Evolutionary conservation across 805 yeast species (phyloP), one percentile per base, ranked within the genome.

Genomic region (Lipomyces yamadae): DNA sequence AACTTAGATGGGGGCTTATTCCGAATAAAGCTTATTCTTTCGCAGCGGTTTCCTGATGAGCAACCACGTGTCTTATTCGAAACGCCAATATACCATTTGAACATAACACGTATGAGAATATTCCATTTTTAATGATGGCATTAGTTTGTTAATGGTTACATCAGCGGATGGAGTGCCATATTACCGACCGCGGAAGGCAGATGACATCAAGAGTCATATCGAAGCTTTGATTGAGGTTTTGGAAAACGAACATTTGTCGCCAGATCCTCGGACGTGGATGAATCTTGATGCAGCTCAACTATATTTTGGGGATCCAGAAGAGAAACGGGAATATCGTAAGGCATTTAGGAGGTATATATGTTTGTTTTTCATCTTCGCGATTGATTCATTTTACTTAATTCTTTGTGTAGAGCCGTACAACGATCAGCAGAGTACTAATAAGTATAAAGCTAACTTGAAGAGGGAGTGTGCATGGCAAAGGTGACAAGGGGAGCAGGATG

Each of bases 201-300:
- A 64, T 24, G 61, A 64, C 24, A 58, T 60, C 11, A 37, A 29
- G 55, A 56, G 61, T n/a, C 67, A 64, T 18, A 30, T 64, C 18
- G 67, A 61, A 13, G 63, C 61, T 15, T 2, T 64, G 30, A 50
- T 64, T 15, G 53, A 42, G 33, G 50, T 55, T 33, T 35, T 64
- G 3, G 67, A 64, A 37, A 50, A 6, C 4, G 61, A 60, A 7
- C 50, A 60, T 15, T 15, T 64, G n/a, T 61, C 64, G 50, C 67
- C 67, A 6, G 67, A 64, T 50, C 67, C 67, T 35, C 63, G 67
- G 18, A 64, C 64, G 18, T 64, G 67, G 67, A 60, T 64, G 64
- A 64, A 64, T 34, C 54, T 24, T 13, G 64, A 64, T 29, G 67
- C 67, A 30, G 67, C 67, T 6, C 34, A 32, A 8, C 52, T 60